Base-by-base conservation (phyloP, 768 basidiomycete species). In the Tulasnella sp. region DNA sequence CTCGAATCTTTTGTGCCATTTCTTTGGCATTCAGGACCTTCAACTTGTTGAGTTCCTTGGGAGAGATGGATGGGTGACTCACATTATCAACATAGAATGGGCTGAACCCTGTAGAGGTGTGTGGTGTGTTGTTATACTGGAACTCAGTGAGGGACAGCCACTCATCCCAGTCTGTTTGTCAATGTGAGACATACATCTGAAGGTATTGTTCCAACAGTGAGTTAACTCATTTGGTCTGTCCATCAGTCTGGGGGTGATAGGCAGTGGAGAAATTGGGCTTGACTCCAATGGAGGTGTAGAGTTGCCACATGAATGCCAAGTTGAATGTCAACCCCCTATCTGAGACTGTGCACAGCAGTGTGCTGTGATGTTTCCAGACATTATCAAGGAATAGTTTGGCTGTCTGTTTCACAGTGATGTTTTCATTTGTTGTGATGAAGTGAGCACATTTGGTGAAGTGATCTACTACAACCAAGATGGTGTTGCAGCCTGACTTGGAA, bases 231-330 rank as follows among this genome's bases (percentile, higher is more conserved):
- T 60, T 32, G 21, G 59, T 38, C 21, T 58, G 53, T 29, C 59
- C 59, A 56, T 60, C 29, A 17, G 52, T 59, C 29, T 58, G 53
- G 10, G 59, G 59, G 23, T 58, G 53, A 58, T 58, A 58, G 10
- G 56, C 45, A 4, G 56, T 48, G 13, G 34, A 56, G 13, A 30
- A 21, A 10, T 30, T 24, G 8, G 24, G 21, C 21, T 47, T 48
- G 44, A 47, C 53, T 13, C 21, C n/a, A 32, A 48, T 29, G 4
- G 38, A 15, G 21, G 5, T n/a, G 52, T 55, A 58, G 17, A 56
- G 27, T 29, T 15, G 11, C 9, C 17, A 9, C 45, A 56, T 32
- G 19, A 60, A 23, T 23, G 9, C 53, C 9, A 26, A 54, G n/a
- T 49, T 32, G 27, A 60, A 56, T n/a, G 24, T 15, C 15, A 51